A percentile compares a stretch with the other conserved stretches of the same genome.
Evolutionary conservation across 192 early-diverging fungal species (phyloP).

Genomic region (Oehlia diaphana): DNA sequence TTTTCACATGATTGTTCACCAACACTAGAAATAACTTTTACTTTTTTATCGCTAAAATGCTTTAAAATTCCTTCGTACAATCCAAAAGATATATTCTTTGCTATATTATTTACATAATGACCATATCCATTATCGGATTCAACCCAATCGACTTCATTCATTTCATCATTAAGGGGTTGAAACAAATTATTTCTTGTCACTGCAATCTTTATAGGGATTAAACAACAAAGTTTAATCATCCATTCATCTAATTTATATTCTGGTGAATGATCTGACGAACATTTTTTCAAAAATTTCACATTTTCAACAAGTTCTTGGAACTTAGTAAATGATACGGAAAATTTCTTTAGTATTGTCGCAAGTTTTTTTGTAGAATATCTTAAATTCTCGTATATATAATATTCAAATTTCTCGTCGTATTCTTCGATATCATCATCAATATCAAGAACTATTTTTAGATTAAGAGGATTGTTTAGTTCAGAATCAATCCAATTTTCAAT

Average conservation of each 20-base stretch:
- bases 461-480: not conserved
- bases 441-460: not conserved
- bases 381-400: not conserved
- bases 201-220: slow-evolving; percentile 12
- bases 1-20: slow-evolving; percentile 33
- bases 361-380: not conserved
- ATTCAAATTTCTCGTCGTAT: not conserved
- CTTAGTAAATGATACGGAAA: not conserved
- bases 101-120: not conserved
- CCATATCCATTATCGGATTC: not conserved
- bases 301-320: not conserved
- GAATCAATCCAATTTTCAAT: not conserved
- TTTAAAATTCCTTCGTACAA: slow-evolving; percentile 29
- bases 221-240: not conserved
- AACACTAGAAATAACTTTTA: slow-evolving; percentile 27
- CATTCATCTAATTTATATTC: slow-evolving; percentile 3
- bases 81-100: slow-evolving; percentile 8
- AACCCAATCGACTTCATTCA: not conserved
- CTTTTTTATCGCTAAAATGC: slow-evolving; percentile 3
- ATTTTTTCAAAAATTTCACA: not conserved
- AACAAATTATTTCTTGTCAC: slow-evolving; percentile 22
- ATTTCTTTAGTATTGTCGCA: not conserved
- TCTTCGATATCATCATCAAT: not conserved
- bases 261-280: not conserved
- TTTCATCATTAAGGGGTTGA: slow-evolving; percentile 7